Evolutionary conservation across 139 green algal species (phyloP), one percentile per base, ranked within the genome.

Genomic region (Eudorina sp.): DNA sequence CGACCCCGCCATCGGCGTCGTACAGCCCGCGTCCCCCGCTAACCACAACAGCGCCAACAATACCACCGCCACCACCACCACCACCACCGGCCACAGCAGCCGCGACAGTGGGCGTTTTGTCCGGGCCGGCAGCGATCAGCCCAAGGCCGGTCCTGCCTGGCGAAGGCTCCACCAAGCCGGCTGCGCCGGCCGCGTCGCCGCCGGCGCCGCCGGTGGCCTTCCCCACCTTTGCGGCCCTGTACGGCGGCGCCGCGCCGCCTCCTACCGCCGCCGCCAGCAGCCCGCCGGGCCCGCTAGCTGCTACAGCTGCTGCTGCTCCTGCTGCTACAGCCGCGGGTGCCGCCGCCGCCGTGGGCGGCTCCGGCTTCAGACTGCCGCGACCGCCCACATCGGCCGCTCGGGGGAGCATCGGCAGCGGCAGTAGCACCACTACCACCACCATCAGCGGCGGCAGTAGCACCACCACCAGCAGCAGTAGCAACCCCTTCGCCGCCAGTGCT

Each of bases 401-500:
- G 34, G 60, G 31, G 4, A n/a, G n/a, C n/a, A n/a, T n/a, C n/a
- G n/a, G n/a, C n/a, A n/a, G n/a, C n/a, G n/a, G 1, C 31, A 9
- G 68, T 21, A 48, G 31, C 78, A 55, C 3, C 53, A 7, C 23
- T 27, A 8, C 2, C 58, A 23, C 40, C 55, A 1, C 25, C 55
- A 8, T 7, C 29, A 53, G 58, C 43, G n/a, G n/a, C n/a, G n/a
- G 1, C 31, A 9, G 68, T 21, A 48, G 31, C 78, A 55, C 3
- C 53, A 7, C 23, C 38, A 8, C 2, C 58, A 23, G 55, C 55
- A 1, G 38, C 55, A 8, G 23, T 14, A 53, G 58, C 43, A 86
- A 86, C 60, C 80, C 80, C 18, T 86, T 76, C 41, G 60, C 60
- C 43, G 41, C 80, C 77, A 72, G 48, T 23, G 34, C n/a, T n/a